A percentile compares a stretch with the other conserved stretches of the same genome.
These are phyloP conservation scores for Emmonsia crescens DNA, from an alignment of 2,329 filamentous ascomycete genomes.

Conservation along the genomic window DNA sequence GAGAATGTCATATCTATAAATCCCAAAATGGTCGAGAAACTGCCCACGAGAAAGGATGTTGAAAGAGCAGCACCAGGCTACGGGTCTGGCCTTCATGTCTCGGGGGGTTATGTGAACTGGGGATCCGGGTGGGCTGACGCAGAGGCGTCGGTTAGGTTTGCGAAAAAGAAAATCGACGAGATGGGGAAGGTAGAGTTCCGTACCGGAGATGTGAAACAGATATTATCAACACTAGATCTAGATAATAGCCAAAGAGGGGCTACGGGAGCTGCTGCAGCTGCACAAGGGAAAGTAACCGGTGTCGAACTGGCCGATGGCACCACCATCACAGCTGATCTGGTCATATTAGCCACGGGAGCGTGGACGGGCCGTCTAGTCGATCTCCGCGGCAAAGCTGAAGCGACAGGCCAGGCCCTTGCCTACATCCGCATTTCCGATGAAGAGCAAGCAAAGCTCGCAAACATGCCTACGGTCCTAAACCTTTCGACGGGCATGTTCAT, in stretches of 20 bases:
- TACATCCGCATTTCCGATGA: conserved; percentile 64
- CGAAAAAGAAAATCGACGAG: conserved; percentile 26
- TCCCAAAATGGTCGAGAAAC: conserved; percentile 22
- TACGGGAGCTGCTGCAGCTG: background rate
- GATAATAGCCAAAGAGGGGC: background rate
- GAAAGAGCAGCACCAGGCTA: conserved; percentile 26
- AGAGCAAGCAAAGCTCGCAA: conserved; percentile 55
- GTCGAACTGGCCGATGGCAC: conserved; percentile 41
- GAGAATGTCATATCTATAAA: conserved; percentile 29
- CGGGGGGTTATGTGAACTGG: conserved; percentile 37
- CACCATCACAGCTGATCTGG: conserved; percentile 54
- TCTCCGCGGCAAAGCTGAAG: conserved; percentile 61
- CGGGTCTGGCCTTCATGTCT: conserved; percentile 23
- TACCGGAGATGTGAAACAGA: conserved; percentile 26
- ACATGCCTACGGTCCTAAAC: conserved; percentile 53
- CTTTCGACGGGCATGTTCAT: conserved; percentile 43
- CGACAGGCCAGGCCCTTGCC: conserved; percentile 70
- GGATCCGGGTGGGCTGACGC: conserved; percentile 38
- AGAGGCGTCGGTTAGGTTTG: conserved; percentile 30
- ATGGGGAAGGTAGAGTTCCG: conserved; percentile 27
- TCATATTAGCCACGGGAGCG: conserved; percentile 73
- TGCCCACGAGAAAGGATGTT: conserved; percentile 26
- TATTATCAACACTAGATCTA: conserved; percentile 19
- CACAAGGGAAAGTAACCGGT: conserved; percentile 29
- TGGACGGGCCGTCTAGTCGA: conserved; percentile 75